These are phyloP conservation scores for Quercus ilex DNA, from an alignment of 306 rosid genomes.

Conservation along the genomic window DNA sequence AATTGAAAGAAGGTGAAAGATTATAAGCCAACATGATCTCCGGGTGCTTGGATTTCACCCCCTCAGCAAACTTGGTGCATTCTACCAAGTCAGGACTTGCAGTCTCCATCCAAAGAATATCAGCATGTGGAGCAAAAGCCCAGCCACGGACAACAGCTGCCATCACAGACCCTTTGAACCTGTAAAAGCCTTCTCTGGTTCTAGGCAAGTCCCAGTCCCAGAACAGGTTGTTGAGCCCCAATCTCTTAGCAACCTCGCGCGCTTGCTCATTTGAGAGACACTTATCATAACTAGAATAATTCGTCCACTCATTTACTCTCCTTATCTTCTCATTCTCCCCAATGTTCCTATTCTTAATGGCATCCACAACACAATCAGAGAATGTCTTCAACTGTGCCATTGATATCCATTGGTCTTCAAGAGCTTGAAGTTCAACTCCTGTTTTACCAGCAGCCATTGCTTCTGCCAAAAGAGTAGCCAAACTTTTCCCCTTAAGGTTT, in stretches of 20 bases:
- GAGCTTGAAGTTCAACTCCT: conserved; percentile 74
- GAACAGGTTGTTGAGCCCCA: conserved; percentile 62
- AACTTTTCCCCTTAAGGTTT: conserved; percentile 42
- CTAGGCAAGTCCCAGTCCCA: conserved; percentile 97
- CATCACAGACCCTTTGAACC: conserved; percentile 73
- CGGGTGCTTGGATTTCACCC: conserved; percentile 52
- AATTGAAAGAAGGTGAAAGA: conserved; percentile 91
- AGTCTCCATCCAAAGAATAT: conserved; percentile 94
- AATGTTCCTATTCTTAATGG: conserved; percentile 48
- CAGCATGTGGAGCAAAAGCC: conserved; percentile 79
- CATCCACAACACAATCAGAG: conserved; percentile 62
- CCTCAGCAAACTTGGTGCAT: conserved; percentile 72
- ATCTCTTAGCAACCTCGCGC: conserved; percentile 53
- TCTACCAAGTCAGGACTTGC: conserved; percentile 62
- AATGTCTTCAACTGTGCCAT: conserved; percentile 75
- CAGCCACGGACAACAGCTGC: conserved; percentile 85
- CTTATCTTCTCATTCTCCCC: conserved; percentile 55
- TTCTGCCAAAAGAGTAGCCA: conserved; percentile 54
- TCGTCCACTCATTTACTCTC: conserved; percentile 66
- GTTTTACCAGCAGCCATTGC: conserved; percentile 67
- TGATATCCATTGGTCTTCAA: conserved; percentile 73
- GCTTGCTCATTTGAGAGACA: conserved; percentile 71
- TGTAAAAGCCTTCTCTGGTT: conserved; percentile 94
- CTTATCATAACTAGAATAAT: conserved; percentile 42
- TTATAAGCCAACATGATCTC: conserved; percentile 78